Percentiles rank a stretch among this genome's conserved stretches.
Evolutionary conservation across 2,329 filamentous ascomycete species (phyloP).

Genomic region (Cladosporium phlei): DNA sequence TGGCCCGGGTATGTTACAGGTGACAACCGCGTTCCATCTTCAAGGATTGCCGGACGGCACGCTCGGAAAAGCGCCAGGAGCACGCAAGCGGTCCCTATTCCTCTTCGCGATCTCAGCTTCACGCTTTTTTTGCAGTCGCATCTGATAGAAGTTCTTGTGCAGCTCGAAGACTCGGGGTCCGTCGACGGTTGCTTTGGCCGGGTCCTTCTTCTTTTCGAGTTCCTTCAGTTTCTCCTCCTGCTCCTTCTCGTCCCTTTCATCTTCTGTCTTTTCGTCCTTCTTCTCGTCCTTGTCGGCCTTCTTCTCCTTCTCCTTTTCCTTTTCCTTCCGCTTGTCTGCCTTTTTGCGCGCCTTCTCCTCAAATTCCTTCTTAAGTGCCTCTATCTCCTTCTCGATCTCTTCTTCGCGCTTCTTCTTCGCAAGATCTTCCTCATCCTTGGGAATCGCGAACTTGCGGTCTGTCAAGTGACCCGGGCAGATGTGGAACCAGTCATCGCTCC

Average conservation of each 20-base stretch:
- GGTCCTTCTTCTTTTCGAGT: constrained; percentile 48
- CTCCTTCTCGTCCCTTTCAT: constrained; percentile 43
- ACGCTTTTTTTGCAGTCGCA: constrained; percentile 72
- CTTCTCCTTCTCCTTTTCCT: constrained; percentile 61
- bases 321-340: constrained; percentile 39
- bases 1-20: too few relatives aligned
- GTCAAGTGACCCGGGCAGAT: constrained; percentile 78
- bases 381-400: constrained; percentile 46
- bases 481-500: constrained; percentile 87
- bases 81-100: constrained; percentile 73
- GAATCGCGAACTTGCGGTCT: constrained; percentile 72
- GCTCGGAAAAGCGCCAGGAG: constrained; percentile 77
- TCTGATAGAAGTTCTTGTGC: constrained; percentile 86
- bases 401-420: constrained; percentile 52
- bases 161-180: constrained; percentile 78
- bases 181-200: constrained; percentile 59
- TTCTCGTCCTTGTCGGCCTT: constrained; percentile 62
- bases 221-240: constrained; percentile 41
- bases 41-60: constrained; percentile 60
- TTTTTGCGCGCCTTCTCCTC: constrained; percentile 45
- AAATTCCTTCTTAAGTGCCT: constrained; percentile 47
- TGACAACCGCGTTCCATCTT: too few relatives aligned
- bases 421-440: constrained; percentile 61
- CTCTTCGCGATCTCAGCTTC: constrained; percentile 74
- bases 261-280: constrained; percentile 78